Conservation (phyloP, 1,284 basidiomycete species). For the Microbotryum silenes-acaulis region DNA sequence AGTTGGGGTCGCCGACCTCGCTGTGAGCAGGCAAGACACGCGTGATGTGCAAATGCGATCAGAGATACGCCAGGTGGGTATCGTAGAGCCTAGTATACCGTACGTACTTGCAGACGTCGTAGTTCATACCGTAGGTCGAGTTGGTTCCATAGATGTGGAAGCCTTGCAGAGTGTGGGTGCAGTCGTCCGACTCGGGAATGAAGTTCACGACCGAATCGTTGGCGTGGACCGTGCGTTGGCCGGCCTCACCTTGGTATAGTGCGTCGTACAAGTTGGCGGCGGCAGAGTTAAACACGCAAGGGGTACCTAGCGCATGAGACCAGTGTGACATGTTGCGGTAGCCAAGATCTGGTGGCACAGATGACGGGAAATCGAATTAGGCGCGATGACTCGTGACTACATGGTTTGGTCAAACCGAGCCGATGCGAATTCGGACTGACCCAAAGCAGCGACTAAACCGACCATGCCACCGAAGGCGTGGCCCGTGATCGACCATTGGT, state of each 20-base stretch:
- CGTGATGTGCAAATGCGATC: neutral
- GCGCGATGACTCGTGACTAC: neutral
- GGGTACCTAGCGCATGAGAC: conserved; percentile 20
- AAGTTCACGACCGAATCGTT: conserved; percentile 25
- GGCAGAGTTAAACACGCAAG: conserved; percentile 30
- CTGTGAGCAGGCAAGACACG: neutral
- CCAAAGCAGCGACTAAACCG: conserved; percentile 29
- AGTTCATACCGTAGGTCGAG: conserved; percentile 30
- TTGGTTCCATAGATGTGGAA: conserved; percentile 35
- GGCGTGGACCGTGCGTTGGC: conserved; percentile 34
- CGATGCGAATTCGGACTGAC: neutral
- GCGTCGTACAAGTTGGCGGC: conserved; percentile 31
- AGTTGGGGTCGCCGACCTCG: conserved; percentile 20
- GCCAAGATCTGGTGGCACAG: conserved; percentile 17
- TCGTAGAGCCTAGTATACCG: neutral
- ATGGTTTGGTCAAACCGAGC: neutral
- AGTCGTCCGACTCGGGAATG: conserved; percentile 32
- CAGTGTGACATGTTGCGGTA: conserved; percentile 27
- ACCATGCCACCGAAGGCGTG: conserved; percentile 34
- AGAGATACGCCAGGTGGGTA: neutral
- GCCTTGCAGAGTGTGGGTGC: conserved; percentile 32
- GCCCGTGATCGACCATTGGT: conserved; percentile 35
- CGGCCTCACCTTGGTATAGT: conserved; percentile 27
- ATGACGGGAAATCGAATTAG: neutral
- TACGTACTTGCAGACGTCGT: neutral